Conservation (phyloP, 164 flowering plant genomes). For the Magnolia kwangsiensis region DNA sequence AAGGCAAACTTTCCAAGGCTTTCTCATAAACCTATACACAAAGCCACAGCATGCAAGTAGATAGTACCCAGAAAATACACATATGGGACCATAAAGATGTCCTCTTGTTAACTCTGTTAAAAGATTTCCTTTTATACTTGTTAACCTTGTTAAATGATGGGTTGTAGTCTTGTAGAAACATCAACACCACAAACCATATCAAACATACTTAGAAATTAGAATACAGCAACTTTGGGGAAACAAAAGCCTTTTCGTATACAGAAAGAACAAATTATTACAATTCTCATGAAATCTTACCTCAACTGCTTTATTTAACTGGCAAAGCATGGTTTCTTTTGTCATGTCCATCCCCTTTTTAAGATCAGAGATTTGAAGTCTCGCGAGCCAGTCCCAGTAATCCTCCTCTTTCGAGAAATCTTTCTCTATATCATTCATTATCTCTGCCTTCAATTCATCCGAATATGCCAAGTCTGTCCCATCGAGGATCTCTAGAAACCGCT, state of each 20-base stretch:
- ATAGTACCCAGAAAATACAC: neutral
- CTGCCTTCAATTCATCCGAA: slow-evolving; percentile 52
- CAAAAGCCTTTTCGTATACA: neutral
- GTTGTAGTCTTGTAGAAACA: too few species aligned
- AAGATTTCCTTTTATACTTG: too few species aligned
- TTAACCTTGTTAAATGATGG: too few species aligned
- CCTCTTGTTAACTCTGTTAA: too few species aligned
- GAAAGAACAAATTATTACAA: neutral
- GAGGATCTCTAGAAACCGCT: slow-evolving; percentile 63
- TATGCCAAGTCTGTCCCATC: slow-evolving; percentile 52
- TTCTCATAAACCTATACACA: slow-evolving; percentile 72
- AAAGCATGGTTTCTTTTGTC: slow-evolving; percentile 12
- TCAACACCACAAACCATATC: neutral
- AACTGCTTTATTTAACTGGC: slow-evolving; percentile 45
- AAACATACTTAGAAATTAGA: neutral
- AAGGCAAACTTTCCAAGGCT: slow-evolving; percentile 50
- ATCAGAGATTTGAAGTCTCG: slow-evolving; percentile 40
- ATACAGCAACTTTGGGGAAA: neutral
- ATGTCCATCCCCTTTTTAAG: slow-evolving; percentile 16
- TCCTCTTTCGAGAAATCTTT: slow-evolving; percentile 67
- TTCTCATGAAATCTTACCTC: slow-evolving; percentile 35
- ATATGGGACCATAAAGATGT: neutral
- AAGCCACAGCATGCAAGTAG: slow-evolving; percentile 5
- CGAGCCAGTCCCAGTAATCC: slow-evolving; percentile 93
- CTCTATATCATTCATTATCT: slow-evolving; percentile 61